Evolutionary conservation across 208 protist species (phyloP), one percentile per base, ranked within the genome.

Genomic region (Trypanosoma cruzi): DNA sequence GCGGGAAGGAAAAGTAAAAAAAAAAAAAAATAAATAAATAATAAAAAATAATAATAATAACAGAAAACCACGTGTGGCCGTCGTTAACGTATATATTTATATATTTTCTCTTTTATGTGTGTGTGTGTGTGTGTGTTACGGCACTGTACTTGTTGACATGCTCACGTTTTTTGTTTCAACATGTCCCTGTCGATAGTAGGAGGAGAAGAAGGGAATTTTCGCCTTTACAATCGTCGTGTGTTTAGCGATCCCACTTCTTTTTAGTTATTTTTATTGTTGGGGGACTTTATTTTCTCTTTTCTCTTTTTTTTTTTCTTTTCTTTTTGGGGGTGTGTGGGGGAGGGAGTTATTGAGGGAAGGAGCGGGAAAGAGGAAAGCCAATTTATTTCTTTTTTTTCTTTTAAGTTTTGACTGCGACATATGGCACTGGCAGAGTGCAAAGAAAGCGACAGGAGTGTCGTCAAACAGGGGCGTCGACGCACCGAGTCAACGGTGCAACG

Each of bases 401-500:
- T n/a, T n/a, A n/a, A n/a, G n/a, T n/a, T n/a, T n/a, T n/a, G n/a
- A 63, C 16, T 24, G 59, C 6, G 28, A 44, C 20, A 66, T 31
- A 52, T 40, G 32, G 7, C 46, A 3, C 16, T 29, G 32, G 11
- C 31, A 18, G 32, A 60, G 16, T 3, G 32, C 18, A 60, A 28
- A 28, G 61, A 13, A 54, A 56, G 58, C 52, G 42, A 81, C 60
- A 70, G 62, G 60, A 72, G 40, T 24, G 22, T 24, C 40, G 93
- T 96, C 86, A 73, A 79, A 24, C 71, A 86, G 64, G 84, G 80
- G 16, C 87, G 89, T 54, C 77, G 80, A 31, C 87, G 92, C 42
- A 95, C 92, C 13, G 89, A 97, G 77, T 97, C 92, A 24, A 94
- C 90, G 67, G 88, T 90, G 31, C 86, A 95, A 72, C 81, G 89